Evolutionary conservation across 2,329 filamentous ascomycete genomes (phyloP), one percentile per base, ranked within the genome.

Genomic region (Aspergillus candidus): DNA sequence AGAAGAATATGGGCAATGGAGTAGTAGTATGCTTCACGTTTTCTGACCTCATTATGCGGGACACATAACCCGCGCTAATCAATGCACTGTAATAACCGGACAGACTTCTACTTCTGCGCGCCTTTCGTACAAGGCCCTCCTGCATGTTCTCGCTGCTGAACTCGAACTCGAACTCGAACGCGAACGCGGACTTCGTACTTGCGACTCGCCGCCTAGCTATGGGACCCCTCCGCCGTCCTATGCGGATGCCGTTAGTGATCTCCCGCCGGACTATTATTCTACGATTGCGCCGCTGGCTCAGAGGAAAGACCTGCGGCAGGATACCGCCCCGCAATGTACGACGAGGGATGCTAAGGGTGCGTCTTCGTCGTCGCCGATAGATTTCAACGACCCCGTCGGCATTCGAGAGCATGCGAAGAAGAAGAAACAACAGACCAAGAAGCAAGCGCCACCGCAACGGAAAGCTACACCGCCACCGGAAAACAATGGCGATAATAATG

Each of bases 321-420:
- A 46, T 6, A 40, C 46, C 6, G 48, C 50, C 6, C 49, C 50
- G 0, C 35, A 39, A 4, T 40, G 32, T 15, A 36, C 35, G 11
- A 34, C 35, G 13, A 39, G 39, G 1, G 50, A 50, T 32, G 30
- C 49, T 11, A 41, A 35, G 8, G 32, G 14, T 6, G 46, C 34
- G 22, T 35, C 47, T 12, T 43, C 45, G 10, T 44, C 47, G 17
- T 22, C 47, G 6, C 40, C 32, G 5, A 50, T 65, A 36, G 59
- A 64, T 49, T 62, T 60, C 29, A 51, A 49, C 10, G 48, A 32
- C 3, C 38, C 53, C 0, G 30, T 40, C 30, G 61, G 60, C 8
- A 47, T 65, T 12, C 58, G 64, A 8, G 63, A 67, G 47, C 59
- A 65, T 43, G 63, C 50, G 32, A 58, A 66, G 49, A 67, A 65